A percentile compares a stretch with the other conserved stretches of the same genome.
phyloP scores from a whole-genome alignment of 2,329 filamentous ascomycete species.

The Xylariales sp. region DNA sequence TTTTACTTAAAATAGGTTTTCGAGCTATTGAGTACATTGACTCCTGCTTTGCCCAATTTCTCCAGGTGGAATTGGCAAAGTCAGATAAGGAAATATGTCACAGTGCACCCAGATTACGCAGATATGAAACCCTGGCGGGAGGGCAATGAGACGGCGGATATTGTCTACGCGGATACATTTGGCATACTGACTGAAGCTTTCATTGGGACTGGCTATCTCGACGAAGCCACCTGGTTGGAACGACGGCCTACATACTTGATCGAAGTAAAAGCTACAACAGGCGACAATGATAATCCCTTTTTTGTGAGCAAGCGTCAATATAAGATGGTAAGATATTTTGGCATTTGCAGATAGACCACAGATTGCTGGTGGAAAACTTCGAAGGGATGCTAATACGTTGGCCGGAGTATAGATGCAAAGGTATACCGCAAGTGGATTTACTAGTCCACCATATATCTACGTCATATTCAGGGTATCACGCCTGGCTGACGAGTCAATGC shows the following conservation, averaged over 20 bases:
- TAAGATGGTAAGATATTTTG: slow-evolving; percentile 26
- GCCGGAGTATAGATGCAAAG: slow-evolving; percentile 16
- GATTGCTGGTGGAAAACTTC: neutral
- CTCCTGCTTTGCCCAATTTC: slow-evolving; percentile 28
- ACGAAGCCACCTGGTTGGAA: slow-evolving; percentile 17
- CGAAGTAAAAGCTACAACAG: slow-evolving; percentile 47
- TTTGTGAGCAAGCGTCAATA: slow-evolving; percentile 43
- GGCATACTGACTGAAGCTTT: slow-evolving; percentile 29
- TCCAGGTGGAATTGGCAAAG: slow-evolving; percentile 40
- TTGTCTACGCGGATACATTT: slow-evolving; percentile 36
- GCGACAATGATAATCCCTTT: slow-evolving; percentile 32
- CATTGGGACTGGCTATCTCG: slow-evolving; percentile 27
- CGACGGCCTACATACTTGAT: slow-evolving; percentile 36
- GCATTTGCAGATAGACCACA: slow-evolving; percentile 7
- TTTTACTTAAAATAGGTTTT: slow-evolving; percentile 30
- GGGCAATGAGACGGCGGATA: slow-evolving; percentile 40
- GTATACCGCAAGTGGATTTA: slow-evolving; percentile 6
- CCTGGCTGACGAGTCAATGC: slow-evolving; percentile 23
- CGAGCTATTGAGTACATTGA: slow-evolving; percentile 29
- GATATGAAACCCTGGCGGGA: slow-evolving; percentile 34
- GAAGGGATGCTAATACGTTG: neutral
- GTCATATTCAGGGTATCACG: slow-evolving; percentile 36
- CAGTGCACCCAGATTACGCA: slow-evolving; percentile 33
- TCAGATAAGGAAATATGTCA: slow-evolving; percentile 37
- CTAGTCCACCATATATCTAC: slow-evolving; percentile 23